Conservation (phyloP, 1,284 basidiomycete species). For the Stygiomarasmius scandens region DNA sequence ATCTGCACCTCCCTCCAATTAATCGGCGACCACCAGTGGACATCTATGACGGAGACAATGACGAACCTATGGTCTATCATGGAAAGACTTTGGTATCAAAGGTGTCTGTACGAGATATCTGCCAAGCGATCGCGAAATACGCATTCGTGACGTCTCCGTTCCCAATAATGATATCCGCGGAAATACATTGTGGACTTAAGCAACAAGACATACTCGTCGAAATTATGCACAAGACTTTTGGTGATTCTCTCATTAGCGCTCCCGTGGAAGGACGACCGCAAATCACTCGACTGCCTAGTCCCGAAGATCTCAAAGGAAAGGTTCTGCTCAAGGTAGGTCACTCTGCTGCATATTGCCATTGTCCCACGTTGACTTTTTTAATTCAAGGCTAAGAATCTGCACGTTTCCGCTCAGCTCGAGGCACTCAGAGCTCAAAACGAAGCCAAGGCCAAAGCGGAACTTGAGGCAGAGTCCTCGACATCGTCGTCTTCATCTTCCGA, state of each 20-base stretch:
- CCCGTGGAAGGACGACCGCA: constrained; percentile 54
- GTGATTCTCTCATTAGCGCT: constrained; percentile 70
- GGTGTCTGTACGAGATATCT: constrained; percentile 83
- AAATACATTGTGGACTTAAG: constrained; percentile 83
- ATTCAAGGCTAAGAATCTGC: constrained; percentile 65
- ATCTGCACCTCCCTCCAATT: background rate
- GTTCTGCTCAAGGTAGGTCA: constrained; percentile 80
- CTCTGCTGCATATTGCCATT: background rate
- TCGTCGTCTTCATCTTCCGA: constrained; percentile 44
- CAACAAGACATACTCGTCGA: constrained; percentile 85
- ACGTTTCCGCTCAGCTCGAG: constrained; percentile 43
- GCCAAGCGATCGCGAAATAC: constrained; percentile 88
- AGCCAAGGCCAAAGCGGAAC: constrained; percentile 10
- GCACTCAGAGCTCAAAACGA: constrained; percentile 37
- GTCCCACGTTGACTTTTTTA: background rate
- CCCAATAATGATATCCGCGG: constrained; percentile 93
- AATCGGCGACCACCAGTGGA: constrained; percentile 89
- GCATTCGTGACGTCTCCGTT: constrained; percentile 94
- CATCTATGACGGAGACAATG: constrained; percentile 84
- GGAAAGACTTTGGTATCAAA: constrained; percentile 91
- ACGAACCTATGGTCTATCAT: constrained; percentile 85
- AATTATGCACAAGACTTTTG: constrained; percentile 83
- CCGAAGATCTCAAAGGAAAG: constrained; percentile 80
- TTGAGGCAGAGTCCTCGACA: constrained; percentile 51
- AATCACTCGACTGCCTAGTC: constrained; percentile 77